A percentile compares a stretch with the other conserved stretches of the same genome.
phyloP scores from a whole-genome alignment of 805 yeast genomes.

The Blastobotrys muscicola region DNA sequence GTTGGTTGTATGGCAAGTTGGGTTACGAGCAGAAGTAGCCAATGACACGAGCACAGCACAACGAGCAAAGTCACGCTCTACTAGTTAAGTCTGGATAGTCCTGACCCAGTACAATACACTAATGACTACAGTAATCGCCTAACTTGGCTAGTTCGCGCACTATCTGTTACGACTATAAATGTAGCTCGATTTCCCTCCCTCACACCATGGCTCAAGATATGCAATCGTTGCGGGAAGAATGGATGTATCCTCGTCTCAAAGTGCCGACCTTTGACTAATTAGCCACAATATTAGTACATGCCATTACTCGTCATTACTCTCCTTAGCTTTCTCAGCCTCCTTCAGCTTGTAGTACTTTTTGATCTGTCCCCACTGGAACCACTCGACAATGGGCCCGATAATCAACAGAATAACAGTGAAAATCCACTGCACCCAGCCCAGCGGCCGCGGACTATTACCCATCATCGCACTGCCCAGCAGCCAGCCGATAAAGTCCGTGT shows the following conservation, averaged over 20 bases:
- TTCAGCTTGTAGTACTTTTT: conserved; percentile 36
- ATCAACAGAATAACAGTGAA: conserved; percentile 42
- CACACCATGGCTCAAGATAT: no score
- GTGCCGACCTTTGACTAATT: neutral
- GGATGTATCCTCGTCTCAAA: neutral
- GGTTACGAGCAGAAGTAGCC: conserved; percentile 4
- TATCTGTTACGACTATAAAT: no score
- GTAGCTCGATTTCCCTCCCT: no score
- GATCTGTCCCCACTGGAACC: conserved; percentile 45
- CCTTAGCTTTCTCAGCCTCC: conserved; percentile 26
- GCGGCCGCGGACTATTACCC: conserved; percentile 60
- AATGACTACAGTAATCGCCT: neutral
- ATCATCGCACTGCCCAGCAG: conserved; percentile 54
- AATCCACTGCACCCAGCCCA: conserved; percentile 43
- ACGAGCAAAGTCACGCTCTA: no score
- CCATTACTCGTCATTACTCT: neutral
- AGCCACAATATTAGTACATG: neutral
- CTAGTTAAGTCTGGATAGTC: no score
- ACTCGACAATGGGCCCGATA: conserved; percentile 50
- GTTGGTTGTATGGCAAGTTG: conserved; percentile 42
- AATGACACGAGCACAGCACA: no score
- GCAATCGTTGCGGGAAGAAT: no score
- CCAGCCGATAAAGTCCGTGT: conserved; percentile 85
- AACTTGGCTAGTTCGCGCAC: no score
- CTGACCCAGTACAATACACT: no score